Percentiles rank a stretch among this genome's conserved stretches.
These are phyloP conservation scores for Apiotrichum domesticum DNA, from an alignment of 1,284 basidiomycete genomes.

Conservation along the genomic window DNA sequence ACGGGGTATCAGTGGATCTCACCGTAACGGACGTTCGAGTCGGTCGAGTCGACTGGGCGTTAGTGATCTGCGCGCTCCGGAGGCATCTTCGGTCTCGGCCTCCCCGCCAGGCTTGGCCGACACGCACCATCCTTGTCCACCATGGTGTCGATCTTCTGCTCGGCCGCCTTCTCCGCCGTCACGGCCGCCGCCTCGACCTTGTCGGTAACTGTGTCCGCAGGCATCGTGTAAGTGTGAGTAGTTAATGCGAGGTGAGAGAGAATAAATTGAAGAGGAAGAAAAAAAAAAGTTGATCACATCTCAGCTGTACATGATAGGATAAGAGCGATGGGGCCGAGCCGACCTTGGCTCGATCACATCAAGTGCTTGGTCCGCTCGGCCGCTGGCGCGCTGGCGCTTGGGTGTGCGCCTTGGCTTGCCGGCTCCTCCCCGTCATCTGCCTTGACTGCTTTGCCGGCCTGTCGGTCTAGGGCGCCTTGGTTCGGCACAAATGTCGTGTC, in stretches of 20 bases:
- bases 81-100: too few relatives aligned
- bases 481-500: too few relatives aligned
- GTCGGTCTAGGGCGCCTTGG: too few relatives aligned
- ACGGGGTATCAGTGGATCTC: constrained; percentile 7
- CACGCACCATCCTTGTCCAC: constrained; percentile 6
- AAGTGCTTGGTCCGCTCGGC: too few relatives aligned
- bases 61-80: too few relatives aligned
- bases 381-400: too few relatives aligned
- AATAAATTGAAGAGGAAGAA: background rate
- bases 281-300: background rate
- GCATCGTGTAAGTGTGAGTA: background rate
- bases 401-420: too few relatives aligned
- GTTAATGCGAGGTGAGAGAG: background rate
- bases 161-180: background rate
- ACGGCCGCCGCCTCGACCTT: background rate
- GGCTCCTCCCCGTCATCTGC: too few relatives aligned
- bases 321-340: too few relatives aligned
- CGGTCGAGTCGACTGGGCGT: constrained; percentile 41
- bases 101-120: background rate
- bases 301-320: too few relatives aligned
- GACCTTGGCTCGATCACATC: too few relatives aligned
- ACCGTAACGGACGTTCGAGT: constrained; percentile 46
- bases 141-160: background rate
- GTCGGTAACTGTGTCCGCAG: background rate
- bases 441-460: too few relatives aligned